Conservation (phyloP, 208 protist genomes). For the Trypanosoma avium region DNA sequence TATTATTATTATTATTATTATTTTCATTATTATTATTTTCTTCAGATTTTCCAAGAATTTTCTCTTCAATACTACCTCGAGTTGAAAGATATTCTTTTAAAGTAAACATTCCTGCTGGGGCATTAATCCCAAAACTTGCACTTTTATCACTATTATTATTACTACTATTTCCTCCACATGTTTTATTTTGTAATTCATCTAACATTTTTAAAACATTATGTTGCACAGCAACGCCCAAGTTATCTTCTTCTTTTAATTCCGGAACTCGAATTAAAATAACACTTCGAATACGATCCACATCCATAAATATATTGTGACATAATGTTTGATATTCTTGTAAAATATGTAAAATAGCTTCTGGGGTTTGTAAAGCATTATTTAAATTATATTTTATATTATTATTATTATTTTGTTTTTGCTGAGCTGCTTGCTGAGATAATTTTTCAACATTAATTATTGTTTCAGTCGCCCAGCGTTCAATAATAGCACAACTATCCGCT, state of each 20-base stretch:
- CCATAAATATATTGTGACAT: slow-evolving; percentile 37
- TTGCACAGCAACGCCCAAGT: slow-evolving; percentile 85
- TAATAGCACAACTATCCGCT: slow-evolving; percentile 35
- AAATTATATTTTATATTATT: slow-evolving; percentile 19
- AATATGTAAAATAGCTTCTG: slow-evolving; percentile 29
- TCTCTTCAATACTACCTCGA: slow-evolving; percentile 65
- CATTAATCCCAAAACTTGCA: not conserved
- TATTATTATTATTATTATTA: not conserved
- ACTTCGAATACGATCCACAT: slow-evolving; percentile 58
- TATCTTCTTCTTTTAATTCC: slow-evolving; percentile 86
- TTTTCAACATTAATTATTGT: slow-evolving; percentile 34
- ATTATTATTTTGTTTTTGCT: slow-evolving; percentile 21
- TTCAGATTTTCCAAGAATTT: slow-evolving; percentile 48
- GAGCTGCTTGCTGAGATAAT: slow-evolving; percentile 23
- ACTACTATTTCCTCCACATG: slow-evolving; percentile 25
- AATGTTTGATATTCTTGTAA: slow-evolving; percentile 55
- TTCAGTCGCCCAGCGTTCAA: slow-evolving; percentile 52
- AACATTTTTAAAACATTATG: slow-evolving; percentile 60
- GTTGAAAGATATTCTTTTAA: slow-evolving; percentile 54
- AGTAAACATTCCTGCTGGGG: slow-evolving; percentile 40
- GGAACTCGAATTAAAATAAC: slow-evolving; percentile 76
- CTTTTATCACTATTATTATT: slow-evolving; percentile 42
- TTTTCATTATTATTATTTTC: slow-evolving; percentile 5
- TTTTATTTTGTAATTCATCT: slow-evolving; percentile 50
- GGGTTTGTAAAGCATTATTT: slow-evolving; percentile 24